Evolutionary conservation across 805 yeast genomes (phyloP), one percentile per base, ranked within the genome.

Genomic region (Vanderwaltozyma yarrowii): DNA sequence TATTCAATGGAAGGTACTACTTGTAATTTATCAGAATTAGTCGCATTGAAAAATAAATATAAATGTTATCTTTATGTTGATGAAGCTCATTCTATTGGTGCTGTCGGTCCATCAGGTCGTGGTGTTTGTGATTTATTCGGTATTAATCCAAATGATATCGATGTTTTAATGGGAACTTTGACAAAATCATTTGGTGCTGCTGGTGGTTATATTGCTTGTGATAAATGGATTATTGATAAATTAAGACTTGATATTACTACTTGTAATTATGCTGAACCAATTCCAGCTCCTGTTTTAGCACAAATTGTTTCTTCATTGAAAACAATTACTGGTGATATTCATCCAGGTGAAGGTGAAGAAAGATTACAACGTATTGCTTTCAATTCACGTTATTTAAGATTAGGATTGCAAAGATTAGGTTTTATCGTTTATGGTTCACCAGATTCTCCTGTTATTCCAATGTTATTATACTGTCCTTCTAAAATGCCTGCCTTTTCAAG

Each of bases 171-270:
- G 99, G 99, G 99, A 36, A 92, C 99, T 7, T 74, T 92, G 41
- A 94, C 98, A 37, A 92, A 92, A 64, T 85, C 96, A 1, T 92
- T 92, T 60, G 98, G 99, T 58, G 97, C 98, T 14, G 86, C 97
- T 30, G 99, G 99, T 55, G 99, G 98, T 33, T 92, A 92, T 58
- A 67, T 92, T 45, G 89, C 95, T n/a, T 94, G 81, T 33, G 70
- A 70, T 45, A 71, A 76, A 53, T 64, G 61, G 34, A 63, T 85
- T 24, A 80, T 89, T 35, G 88, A 86, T 51, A 73, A 79, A 51
- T 66, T 92, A 44, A 76, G 88, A 62, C 50, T 82, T 30, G 79
- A 76, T 50, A 75, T 84, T 51, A 70, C 85, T 46, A 80, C 88
- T 23, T 74, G 78, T 46, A 70, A 67, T 32, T 84, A 87, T 55